A percentile compares a stretch with the other conserved stretches of the same genome.
phyloP scores from a whole-genome alignment of 1,139 yeast genomes.

The Blastobotrys serpentis region DNA sequence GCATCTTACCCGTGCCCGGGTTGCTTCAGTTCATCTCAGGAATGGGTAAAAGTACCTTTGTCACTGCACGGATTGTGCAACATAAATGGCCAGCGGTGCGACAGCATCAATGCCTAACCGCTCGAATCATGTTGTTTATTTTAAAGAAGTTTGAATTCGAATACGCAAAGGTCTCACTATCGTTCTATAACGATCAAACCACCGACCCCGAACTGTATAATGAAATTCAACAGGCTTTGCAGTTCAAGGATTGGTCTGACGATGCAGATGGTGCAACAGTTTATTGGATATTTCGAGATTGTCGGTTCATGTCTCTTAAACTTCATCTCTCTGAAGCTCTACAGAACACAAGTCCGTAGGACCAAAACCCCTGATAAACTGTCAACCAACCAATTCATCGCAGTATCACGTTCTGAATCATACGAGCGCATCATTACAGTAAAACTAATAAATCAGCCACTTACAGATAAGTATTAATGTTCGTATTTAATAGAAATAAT shows the following conservation, averaged over 20 bases:
- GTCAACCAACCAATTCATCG: no score
- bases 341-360: neutral
- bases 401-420: no score
- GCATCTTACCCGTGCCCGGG: conserved; percentile 28
- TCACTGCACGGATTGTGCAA: conserved; percentile 22
- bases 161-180: conserved; percentile 25
- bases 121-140: conserved; percentile 23
- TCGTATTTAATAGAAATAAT: no score
- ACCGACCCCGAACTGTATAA: conserved; percentile 20
- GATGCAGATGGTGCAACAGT: conserved; percentile 27
- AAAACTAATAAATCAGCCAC: no score
- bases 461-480: no score
- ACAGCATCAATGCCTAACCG: conserved; percentile 22
- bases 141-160: conserved; percentile 23
- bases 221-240: conserved; percentile 21
- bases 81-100: conserved; percentile 25
- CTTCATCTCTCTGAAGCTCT: conserved; percentile 14
- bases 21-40: conserved; percentile 27
- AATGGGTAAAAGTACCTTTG: conserved; percentile 28
- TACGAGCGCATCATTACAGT: no score
- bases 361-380: no score
- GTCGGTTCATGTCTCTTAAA: conserved; percentile 26
- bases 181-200: conserved; percentile 22
- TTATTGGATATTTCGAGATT: conserved; percentile 28
- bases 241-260: conserved; percentile 23